Percentiles rank a stretch among this genome's conserved stretches.
These are phyloP conservation scores for Akanthomyces lecanii DNA, from an alignment of 2,329 filamentous ascomycete species.

Conservation along the genomic window DNA sequence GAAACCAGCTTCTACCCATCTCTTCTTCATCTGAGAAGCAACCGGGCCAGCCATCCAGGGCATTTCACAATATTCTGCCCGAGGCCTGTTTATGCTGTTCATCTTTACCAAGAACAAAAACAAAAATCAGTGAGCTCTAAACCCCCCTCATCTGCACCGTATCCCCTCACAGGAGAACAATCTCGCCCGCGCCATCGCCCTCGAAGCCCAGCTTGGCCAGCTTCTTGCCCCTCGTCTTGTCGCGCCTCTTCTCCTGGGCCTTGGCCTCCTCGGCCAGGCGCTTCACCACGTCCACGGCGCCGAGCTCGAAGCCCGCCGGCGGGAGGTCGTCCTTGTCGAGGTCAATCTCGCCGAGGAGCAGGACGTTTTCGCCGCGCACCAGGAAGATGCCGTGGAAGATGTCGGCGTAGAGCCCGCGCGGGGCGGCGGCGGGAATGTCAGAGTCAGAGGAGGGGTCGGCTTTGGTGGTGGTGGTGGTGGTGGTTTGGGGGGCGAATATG, in stretches of 20 bases:
- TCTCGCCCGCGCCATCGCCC: slow-evolving; percentile 74
- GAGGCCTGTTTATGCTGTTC: slow-evolving; percentile 20
- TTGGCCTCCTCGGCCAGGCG: slow-evolving; percentile 70
- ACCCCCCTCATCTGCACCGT: too few species aligned
- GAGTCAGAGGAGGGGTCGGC: not conserved
- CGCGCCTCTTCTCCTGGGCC: slow-evolving; percentile 61
- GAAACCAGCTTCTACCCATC: not conserved
- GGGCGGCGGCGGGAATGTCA: slow-evolving; percentile 18
- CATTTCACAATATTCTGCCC: slow-evolving; percentile 65
- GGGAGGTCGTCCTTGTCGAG: slow-evolving; percentile 91
- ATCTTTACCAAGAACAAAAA: slow-evolving; percentile 22
- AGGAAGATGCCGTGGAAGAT: slow-evolving; percentile 82
- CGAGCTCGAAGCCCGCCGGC: slow-evolving; percentile 65
- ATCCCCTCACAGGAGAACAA: slow-evolving; percentile 57
- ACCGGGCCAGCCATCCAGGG: slow-evolving; percentile 25
- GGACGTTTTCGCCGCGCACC: slow-evolving; percentile 94
- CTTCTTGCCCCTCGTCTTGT: slow-evolving; percentile 69
- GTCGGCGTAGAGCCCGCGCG: slow-evolving; percentile 68
- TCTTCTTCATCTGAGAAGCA: not conserved
- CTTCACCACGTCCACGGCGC: slow-evolving; percentile 65
- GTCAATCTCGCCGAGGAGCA: slow-evolving; percentile 92
- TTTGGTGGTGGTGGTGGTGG: slow-evolving; percentile 29
- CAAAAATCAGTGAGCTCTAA: not conserved
- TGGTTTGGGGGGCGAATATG: slow-evolving; percentile 62
- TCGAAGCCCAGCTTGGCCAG: slow-evolving; percentile 80